These are phyloP conservation scores for Floccularia luteovirens DNA, from an alignment of 768 basidiomycete genomes.

Conservation along the genomic window DNA sequence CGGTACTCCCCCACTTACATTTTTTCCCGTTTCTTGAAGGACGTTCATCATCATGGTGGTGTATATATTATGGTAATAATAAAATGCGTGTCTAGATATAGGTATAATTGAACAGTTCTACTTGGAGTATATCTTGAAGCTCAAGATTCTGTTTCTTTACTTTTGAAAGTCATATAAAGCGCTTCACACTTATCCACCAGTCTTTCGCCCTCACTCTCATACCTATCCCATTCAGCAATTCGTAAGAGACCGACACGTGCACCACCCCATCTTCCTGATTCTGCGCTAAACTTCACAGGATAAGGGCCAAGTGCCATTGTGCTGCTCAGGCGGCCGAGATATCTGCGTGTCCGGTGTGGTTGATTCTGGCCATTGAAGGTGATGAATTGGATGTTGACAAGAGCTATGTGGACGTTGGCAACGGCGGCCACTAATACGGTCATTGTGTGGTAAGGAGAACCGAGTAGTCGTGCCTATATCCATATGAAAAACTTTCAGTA, in stretches of 20 bases:
- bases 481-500: constrained; percentile 3
- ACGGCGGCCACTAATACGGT: constrained; percentile 56
- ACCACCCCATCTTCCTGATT: constrained; percentile 48
- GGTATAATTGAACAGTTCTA: too few species aligned
- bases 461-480: constrained; percentile 55
- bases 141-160: too few species aligned
- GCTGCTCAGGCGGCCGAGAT: constrained; percentile 6
- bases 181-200: constrained; percentile 50
- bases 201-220: constrained; percentile 35
- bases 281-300: constrained; percentile 47
- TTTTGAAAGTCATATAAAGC: too few species aligned
- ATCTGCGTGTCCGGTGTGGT: constrained; percentile 7
- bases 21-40: too few species aligned
- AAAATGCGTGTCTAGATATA: too few species aligned
- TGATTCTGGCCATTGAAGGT: constrained; percentile 20
- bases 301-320: constrained; percentile 7
- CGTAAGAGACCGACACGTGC: constrained; percentile 41
- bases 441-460: constrained; percentile 64
- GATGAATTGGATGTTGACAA: constrained; percentile 48
- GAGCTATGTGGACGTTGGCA: constrained; percentile 55
- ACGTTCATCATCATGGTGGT: too few species aligned
- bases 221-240: constrained; percentile 43
- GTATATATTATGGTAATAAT: too few species aligned
- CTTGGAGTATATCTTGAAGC: too few species aligned
- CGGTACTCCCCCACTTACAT: too few species aligned